Percentiles rank a stretch among this genome's conserved stretches.
Evolutionary conservation across 805 yeast genomes (phyloP).

Genomic region (Jamesozyma jinghongensis): DNA sequence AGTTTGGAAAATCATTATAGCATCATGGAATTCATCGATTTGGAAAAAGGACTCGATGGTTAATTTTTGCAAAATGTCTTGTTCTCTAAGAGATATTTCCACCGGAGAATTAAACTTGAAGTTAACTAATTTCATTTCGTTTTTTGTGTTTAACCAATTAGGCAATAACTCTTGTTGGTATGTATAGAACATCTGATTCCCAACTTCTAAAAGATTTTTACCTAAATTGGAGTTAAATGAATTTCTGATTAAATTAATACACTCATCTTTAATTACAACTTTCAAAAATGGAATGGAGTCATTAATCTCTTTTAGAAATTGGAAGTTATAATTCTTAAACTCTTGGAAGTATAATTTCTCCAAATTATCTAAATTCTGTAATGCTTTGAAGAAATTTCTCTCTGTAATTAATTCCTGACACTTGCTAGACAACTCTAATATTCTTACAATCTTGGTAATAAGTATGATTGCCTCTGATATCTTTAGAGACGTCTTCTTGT

Average conservation of each 20-base stretch:
- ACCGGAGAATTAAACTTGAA: slow-evolving; percentile 77
- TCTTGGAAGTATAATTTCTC: slow-evolving; percentile 60
- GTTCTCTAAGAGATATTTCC: slow-evolving; percentile 65
- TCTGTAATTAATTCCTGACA: slow-evolving; percentile 72
- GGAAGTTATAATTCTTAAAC: slow-evolving; percentile 56
- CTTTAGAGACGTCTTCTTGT: slow-evolving; percentile 55
- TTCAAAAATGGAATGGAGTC: slow-evolving; percentile 70
- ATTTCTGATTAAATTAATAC: slow-evolving; percentile 54
- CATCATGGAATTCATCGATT: slow-evolving; percentile 70
- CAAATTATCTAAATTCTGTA: slow-evolving; percentile 71
- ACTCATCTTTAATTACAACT: slow-evolving; percentile 62
- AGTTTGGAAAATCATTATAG: slow-evolving; percentile 71
- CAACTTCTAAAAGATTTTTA: slow-evolving; percentile 42
- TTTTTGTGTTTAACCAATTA: slow-evolving; percentile 54
- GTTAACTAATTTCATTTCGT: slow-evolving; percentile 36
- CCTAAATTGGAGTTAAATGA: slow-evolving; percentile 57
- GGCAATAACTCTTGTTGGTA: slow-evolving; percentile 51
- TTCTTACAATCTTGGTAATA: slow-evolving; percentile 65
- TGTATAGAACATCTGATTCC: slow-evolving; percentile 36
- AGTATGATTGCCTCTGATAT: slow-evolving; percentile 64
- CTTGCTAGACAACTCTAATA: slow-evolving; percentile 76
- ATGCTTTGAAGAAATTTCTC: slow-evolving; percentile 74
- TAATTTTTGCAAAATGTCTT: slow-evolving; percentile 37
- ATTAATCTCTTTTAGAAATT: slow-evolving; percentile 57
- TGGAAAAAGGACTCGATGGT: slow-evolving; percentile 37